Base-by-base conservation (phyloP, 2,329 filamentous ascomycete genomes). In the Nothopassalora personata region DNA sequence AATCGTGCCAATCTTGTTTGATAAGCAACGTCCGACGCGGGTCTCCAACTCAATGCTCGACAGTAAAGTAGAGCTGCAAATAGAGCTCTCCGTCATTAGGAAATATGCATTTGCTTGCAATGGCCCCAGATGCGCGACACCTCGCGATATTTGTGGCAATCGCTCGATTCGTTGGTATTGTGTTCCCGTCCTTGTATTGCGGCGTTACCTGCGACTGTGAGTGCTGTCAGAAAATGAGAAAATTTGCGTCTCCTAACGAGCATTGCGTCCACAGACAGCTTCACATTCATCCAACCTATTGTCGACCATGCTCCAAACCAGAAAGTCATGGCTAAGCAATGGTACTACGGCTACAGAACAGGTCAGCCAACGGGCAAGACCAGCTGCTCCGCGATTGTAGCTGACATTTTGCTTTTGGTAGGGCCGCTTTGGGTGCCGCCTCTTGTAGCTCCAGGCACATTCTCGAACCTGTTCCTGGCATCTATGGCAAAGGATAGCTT, bases 311-410 rank as follows among this genome's bases (percentile, higher is more conserved):
- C 73, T 27, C 63, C 64, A 6, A 66, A 66, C 43, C 58, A 67
- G 36, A 71, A 71, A 55, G 58, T 72, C 39, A 71, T 74, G 61
- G 73, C 73, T 15, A 73, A 71, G 59, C 73, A 75, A 64, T 76
- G 73, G 73, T 64, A 74, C 5, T 69, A 73, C 58, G 73, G 73
- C 33, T 75, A 76, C 60, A 11, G 48, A 31, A 51, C 70, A 72
- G 59, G 70, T 71, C 51, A 34, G 31, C 31, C 31, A 11, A 8
- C 31, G 11, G 7, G 11, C 11, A 8, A 34, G 7, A 11, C 31
- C 31, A 34, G 23, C 23, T 34, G 11, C 31, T 34, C 11, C 8
- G 7, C 31, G 31, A 34, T 8, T 4, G 11, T 11, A 34, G 31
- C 31, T 34, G 31, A 34, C 11, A 11, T 34, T 34, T 23, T 23